phyloP scores from a whole-genome alignment of 1,139 yeast species.

The Sugiyamaella pinicola region DNA sequence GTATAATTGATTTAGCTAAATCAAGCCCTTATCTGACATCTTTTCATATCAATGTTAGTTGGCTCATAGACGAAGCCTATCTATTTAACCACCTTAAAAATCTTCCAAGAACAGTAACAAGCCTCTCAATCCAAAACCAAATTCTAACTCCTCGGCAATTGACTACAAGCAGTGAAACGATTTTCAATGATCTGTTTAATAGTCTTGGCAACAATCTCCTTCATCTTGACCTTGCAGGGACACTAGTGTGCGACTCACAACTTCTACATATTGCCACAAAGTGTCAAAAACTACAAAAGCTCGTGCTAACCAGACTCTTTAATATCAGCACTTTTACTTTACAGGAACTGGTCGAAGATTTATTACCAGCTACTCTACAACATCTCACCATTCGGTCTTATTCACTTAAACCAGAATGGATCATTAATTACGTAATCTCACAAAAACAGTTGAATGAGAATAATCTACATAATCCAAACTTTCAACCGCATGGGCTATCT shows the following conservation, averaged over 20 bases:
- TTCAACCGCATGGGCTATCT: conserved; percentile 7
- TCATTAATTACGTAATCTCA: conserved; percentile 24
- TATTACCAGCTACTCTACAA: conserved; percentile 21
- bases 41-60: conserved; percentile 13
- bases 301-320: conserved; percentile 13
- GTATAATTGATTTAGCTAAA: conserved; percentile 4
- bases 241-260: conserved; percentile 10
- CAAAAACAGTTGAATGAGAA: conserved; percentile 8
- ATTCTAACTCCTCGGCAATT: conserved; percentile 5
- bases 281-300: conserved; percentile 9
- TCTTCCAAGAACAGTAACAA: conserved; percentile 11
- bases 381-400: conserved; percentile 21
- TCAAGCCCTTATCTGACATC: conserved; percentile 10
- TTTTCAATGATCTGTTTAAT: conserved; percentile 2
- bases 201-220: conserved; percentile 8
- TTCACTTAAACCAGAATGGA: conserved; percentile 26
- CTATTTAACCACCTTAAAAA: background rate
- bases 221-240: conserved; percentile 11
- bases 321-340: conserved; percentile 12
- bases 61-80: conserved; percentile 3
- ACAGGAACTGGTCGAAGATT: conserved; percentile 18
- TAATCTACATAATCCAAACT: conserved; percentile 3
- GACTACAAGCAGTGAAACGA: background rate
- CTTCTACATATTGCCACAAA: conserved; percentile 8
- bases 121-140: conserved; percentile 12